Evolutionary conservation across 208 protist species (phyloP).

Genomic region (Crithidia brevicula): DNA sequence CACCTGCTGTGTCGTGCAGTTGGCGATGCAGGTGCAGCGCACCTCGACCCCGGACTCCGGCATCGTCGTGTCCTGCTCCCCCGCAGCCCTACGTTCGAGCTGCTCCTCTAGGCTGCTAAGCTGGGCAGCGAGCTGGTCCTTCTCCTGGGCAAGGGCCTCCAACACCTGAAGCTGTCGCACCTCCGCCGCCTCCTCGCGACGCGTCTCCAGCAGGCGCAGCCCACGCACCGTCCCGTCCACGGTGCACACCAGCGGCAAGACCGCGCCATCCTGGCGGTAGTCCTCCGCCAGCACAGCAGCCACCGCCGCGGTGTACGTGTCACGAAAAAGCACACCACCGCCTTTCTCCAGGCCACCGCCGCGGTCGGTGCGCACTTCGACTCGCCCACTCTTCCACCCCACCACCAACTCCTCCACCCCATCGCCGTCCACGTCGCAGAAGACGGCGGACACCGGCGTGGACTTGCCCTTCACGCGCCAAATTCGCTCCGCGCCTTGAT

Average conservation of each 20-base stretch:
- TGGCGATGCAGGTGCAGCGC: conserved; percentile 22
- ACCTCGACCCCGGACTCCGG: conserved; percentile 63
- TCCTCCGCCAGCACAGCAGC: conserved; percentile 86
- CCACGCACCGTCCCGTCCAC: conserved; percentile 89
- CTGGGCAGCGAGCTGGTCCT: conserved; percentile 78
- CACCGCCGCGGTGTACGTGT: conserved; percentile 69
- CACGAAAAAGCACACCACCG: conserved; percentile 85
- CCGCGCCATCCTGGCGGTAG: conserved; percentile 88
- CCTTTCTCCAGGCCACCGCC: conserved; percentile 44
- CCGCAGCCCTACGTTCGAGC: conserved; percentile 25
- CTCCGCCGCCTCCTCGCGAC: conserved; percentile 53
- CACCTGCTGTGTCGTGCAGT: conserved; percentile 18
- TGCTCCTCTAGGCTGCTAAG: conserved; percentile 77
- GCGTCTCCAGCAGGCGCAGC: conserved; percentile 59
- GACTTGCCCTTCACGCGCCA: conserved; percentile 91
- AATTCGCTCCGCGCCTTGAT: conserved; percentile 72
- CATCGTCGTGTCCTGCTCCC: conserved; percentile 67
- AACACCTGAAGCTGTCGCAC: conserved; percentile 60
- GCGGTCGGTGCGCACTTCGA: conserved; percentile 85
- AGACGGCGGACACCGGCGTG: conserved; percentile 76
- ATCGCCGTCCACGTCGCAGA: conserved; percentile 94
- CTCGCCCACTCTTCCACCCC: conserved; percentile 84
- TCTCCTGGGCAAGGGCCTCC: conserved; percentile 73
- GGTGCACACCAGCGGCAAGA: conserved; percentile 84
- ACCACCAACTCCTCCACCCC: conserved; percentile 93